These are phyloP conservation scores for Cryptococcus sp. DNA, from an alignment of 1,284 basidiomycete genomes.

Conservation along the genomic window DNA sequence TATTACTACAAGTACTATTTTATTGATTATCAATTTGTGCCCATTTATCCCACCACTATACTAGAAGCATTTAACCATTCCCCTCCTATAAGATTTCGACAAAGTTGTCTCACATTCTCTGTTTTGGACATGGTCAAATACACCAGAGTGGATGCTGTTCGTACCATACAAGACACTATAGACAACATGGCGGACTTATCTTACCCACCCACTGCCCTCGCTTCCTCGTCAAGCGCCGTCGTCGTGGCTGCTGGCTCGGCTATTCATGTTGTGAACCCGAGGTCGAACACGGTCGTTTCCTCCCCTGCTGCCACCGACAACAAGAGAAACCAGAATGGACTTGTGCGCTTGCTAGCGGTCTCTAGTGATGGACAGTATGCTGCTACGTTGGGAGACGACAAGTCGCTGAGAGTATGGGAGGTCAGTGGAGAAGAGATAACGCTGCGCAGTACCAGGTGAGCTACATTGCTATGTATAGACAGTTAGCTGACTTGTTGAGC, in stretches of 20 bases:
- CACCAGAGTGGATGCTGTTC: neutral
- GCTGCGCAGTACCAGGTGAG: slow-evolving; percentile 66
- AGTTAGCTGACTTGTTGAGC: slow-evolving; percentile 3
- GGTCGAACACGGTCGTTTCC: slow-evolving; percentile 50
- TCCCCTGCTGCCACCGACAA: slow-evolving; percentile 3
- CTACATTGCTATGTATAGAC: neutral
- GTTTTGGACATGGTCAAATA: neutral
- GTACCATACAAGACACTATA: neutral
- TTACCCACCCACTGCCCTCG: slow-evolving; percentile 26
- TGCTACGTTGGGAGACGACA: slow-evolving; percentile 73
- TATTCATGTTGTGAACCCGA: slow-evolving; percentile 61
- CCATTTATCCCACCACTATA: slow-evolving; percentile 15
- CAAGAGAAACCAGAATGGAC: slow-evolving; percentile 23
- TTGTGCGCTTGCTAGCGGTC: slow-evolving; percentile 65
- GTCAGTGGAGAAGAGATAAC: slow-evolving; percentile 58
- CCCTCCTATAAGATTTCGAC: neutral
- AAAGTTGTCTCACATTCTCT: neutral
- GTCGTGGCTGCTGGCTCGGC: slow-evolving; percentile 65
- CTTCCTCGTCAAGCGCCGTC: slow-evolving; percentile 49
- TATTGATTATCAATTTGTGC: neutral
- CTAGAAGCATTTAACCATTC: neutral
- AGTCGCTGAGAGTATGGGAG: slow-evolving; percentile 72
- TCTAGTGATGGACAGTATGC: slow-evolving; percentile 59
- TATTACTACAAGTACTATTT: neutral
- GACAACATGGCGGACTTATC: slow-evolving; percentile 10